Conservation (phyloP, 2,329 filamentous ascomycete genomes). For the Ciborinia camelliae region DNA sequence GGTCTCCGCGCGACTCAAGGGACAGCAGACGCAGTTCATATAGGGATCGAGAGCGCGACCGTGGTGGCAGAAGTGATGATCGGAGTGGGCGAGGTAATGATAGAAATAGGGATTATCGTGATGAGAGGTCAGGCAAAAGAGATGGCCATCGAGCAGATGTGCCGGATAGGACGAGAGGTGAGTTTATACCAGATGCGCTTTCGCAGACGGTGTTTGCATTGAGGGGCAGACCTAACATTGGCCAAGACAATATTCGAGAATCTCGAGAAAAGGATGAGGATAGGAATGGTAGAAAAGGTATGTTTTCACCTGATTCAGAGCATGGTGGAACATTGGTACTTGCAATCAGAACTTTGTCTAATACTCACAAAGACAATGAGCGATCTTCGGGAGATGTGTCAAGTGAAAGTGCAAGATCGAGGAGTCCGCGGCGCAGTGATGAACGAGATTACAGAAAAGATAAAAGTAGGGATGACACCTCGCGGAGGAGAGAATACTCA, state of each 20-base stretch:
- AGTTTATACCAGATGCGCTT: conserved; percentile 8
- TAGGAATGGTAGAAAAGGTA: conserved; percentile 19
- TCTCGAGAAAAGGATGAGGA: conserved; percentile 11
- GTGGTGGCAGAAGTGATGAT: conserved; percentile 26
- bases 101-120: conserved; percentile 26
- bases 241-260: background rate
- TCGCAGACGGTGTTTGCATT: conserved; percentile 17
- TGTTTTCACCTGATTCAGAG: background rate
- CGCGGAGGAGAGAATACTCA: background rate
- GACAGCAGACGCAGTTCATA: conserved; percentile 25
- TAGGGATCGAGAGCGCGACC: conserved; percentile 40
- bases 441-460: conserved; percentile 22
- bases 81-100: conserved; percentile 27
- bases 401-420: conserved; percentile 25
- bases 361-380: conserved; percentile 27
- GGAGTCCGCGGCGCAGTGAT: conserved; percentile 20
- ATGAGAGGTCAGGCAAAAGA: conserved; percentile 26
- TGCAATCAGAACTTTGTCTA: conserved; percentile 20
- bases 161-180: conserved; percentile 19
- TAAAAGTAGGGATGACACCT: conserved; percentile 22
- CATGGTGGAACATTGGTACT: conserved; percentile 5
- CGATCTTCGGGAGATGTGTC: conserved; percentile 26
- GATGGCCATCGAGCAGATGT: conserved; percentile 11
- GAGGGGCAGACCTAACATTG: conserved; percentile 19
- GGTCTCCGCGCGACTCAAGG: conserved; percentile 31